A percentile compares a stretch with the other conserved stretches of the same genome.
phyloP scores from a whole-genome alignment of 345 rosid genomes.

The Aurinia saxatilis region DNA sequence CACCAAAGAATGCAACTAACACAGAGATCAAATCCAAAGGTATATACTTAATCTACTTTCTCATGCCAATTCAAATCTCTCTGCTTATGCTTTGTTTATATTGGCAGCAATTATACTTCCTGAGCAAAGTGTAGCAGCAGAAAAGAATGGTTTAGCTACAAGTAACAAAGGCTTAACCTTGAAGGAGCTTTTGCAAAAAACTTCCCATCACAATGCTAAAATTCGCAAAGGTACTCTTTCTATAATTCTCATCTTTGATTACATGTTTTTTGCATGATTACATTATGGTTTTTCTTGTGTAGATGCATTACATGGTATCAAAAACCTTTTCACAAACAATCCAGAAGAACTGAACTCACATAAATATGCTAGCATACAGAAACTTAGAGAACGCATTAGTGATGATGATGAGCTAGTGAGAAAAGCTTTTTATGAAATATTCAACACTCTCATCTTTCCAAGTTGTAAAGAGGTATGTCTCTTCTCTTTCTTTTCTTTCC shows the following conservation, averaged over 20 bases:
- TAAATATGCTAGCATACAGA: constrained; percentile 51
- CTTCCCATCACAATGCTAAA: constrained; percentile 76
- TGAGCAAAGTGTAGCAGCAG: constrained; percentile 78
- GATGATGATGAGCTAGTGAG: constrained; percentile 67
- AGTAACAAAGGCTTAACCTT: constrained; percentile 85
- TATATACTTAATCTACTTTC: constrained; percentile 31
- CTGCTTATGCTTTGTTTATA: not conserved
- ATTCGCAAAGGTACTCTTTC: constrained; percentile 54
- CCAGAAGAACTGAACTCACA: constrained; percentile 61
- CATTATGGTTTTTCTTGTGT: constrained; percentile 21
- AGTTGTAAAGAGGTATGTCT: constrained; percentile 72
- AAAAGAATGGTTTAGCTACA: constrained; percentile 72
- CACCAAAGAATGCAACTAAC: constrained; percentile 77
- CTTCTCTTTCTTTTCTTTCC: too few species aligned
- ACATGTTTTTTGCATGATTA: too few species aligned
- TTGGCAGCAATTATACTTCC: constrained; percentile 82
- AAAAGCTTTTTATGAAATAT: constrained; percentile 50
- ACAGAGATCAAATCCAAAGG: constrained; percentile 89
- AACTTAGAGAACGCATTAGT: constrained; percentile 56
- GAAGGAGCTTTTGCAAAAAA: constrained; percentile 72
- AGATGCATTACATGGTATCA: constrained; percentile 77
- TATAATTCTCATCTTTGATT: too few species aligned
- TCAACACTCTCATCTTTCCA: constrained; percentile 56
- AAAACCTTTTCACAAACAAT: constrained; percentile 54
- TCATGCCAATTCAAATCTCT: not conserved